Conservation (phyloP, 2,329 filamentous ascomycete genomes). For the Hawksworthiomyces lignivorus region DNA sequence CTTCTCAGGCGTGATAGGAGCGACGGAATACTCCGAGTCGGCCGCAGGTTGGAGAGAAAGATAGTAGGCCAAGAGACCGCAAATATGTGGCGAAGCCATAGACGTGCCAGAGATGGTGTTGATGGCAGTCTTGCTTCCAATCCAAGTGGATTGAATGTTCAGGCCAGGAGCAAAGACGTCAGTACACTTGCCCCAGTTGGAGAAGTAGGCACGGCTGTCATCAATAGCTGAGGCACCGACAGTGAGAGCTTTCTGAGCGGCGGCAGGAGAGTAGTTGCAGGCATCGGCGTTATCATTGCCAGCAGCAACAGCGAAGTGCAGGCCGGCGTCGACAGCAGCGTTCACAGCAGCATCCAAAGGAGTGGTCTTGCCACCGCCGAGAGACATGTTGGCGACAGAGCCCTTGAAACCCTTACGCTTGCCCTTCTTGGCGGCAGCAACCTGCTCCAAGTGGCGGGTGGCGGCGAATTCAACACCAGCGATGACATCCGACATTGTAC, state of each 20-base stretch:
- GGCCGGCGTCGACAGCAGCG: constrained; percentile 80
- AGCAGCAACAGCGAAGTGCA: constrained; percentile 97
- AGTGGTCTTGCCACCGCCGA: constrained; percentile 93
- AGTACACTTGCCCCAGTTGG: constrained; percentile 99
- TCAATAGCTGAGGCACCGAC: constrained; percentile 90
- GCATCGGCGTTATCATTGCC: constrained; percentile 99
- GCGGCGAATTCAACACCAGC: constrained; percentile 97
- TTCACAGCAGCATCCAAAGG: constrained; percentile 89
- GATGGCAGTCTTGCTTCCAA: constrained; percentile 87
- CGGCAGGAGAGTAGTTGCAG: constrained; percentile 97
- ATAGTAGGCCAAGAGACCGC: constrained; percentile 94
- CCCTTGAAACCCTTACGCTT: constrained; percentile 98
- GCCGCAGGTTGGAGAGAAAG: constrained; percentile 87
- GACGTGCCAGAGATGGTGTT: constrained; percentile 99
- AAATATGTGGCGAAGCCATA: constrained; percentile 97
- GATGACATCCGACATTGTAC: constrained; percentile 97
- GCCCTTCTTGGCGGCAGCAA: constrained; percentile 71
- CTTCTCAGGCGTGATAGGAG: constrained; percentile 83
- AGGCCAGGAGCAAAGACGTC: constrained; percentile 98
- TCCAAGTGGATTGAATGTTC: constrained; percentile 98
- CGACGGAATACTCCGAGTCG: constrained; percentile 87
- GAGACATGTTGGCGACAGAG: constrained; percentile 97
- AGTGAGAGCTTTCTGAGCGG: constrained; percentile 84
- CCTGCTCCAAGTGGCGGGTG: constrained; percentile 66
- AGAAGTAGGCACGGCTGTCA: constrained; percentile 98